Base-by-base conservation (phyloP, 192 early-diverging fungal genomes). In the Backusella australiensis region DNA sequence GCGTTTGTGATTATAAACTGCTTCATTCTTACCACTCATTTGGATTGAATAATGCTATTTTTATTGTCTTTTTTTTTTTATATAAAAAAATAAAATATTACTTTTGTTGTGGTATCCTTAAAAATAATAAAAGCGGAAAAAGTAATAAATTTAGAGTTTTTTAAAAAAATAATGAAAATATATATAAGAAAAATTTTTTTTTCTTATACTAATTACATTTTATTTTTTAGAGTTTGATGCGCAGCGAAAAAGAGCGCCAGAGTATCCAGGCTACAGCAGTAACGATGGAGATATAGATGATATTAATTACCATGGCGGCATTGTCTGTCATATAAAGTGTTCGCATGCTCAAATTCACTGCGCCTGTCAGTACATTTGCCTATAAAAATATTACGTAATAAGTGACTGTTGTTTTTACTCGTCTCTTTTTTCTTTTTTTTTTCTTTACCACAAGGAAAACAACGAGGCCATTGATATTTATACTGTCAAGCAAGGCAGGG, bases 351-450 rank as follows among this genome's bases (percentile, higher is more conserved):
- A 97, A 77, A 81, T 99, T 99, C 8, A 96, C 85, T 1, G 90
- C 34, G 2, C 97, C 97, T 0, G 97, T 99, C 56, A 96, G 75
- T 6, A 97, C 44, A 78, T 99, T 99, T 23, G 94, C 97, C 91
- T 92, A 82, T 38, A 19, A 8, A 42, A 52, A 59, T 15, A 76
- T 71, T 71, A 63, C 38, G 66, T 44, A 26, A 12, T 71, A 77
- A 66, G 17, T 26, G 32, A 66, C 34, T 49, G 38, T 15, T 32
- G 15, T 23, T 41, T 68, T 70, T 34, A 46, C 52, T 46, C 12
- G 56, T 63, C 56, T 63, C 56, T 63, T 9, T 52, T 63, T 3
- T 63, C 21, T 59, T 12, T 63, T 11, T 12, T 63, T 11, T 63
- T n/a, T 63, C 23, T 63, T 68, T 83, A 92, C 91, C 38, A 98